Conservation (phyloP, 2,329 filamentous ascomycete species). For the Calonectria crousiana region DNA sequence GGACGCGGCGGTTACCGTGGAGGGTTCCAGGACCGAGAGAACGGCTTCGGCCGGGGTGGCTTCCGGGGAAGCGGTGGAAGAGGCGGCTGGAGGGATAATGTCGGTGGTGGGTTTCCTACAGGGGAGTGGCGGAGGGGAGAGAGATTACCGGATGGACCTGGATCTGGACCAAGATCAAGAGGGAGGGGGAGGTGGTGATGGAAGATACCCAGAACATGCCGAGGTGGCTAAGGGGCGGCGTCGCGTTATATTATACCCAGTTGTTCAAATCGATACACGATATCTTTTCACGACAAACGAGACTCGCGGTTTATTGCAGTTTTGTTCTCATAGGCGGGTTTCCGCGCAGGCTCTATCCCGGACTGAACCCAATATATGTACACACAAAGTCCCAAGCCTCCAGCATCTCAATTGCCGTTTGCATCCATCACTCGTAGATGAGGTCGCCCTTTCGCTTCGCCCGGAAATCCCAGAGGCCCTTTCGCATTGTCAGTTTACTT, state of each 20-base stretch:
- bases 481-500: constrained; percentile 39
- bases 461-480: constrained; percentile 90
- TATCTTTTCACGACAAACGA: constrained; percentile 22
- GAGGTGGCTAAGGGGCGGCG: constrained; percentile 15
- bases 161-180: constrained; percentile 48
- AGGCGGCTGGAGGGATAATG: constrained; percentile 54
- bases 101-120: constrained; percentile 54
- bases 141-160: constrained; percentile 65
- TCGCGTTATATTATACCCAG: constrained; percentile 46
- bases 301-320: constrained; percentile 16
- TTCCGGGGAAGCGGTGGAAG: constrained; percentile 49
- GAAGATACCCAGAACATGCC: constrained; percentile 4
- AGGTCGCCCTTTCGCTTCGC: constrained; percentile 91
- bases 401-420: constrained; percentile 17
- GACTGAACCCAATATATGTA: constrained; percentile 55
- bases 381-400: constrained; percentile 51
- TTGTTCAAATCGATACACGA: constrained; percentile 15
- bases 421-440: constrained; percentile 79
- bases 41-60: constrained; percentile 49
- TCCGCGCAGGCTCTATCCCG: constrained; percentile 45
- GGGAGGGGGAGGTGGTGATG: constrained; percentile 47
- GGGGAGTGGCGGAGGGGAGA: constrained; percentile 79
- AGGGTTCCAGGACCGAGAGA: constrained; percentile 41
- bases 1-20: constrained; percentile 41
- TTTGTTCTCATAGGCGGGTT: constrained; percentile 35